phyloP scores from a whole-genome alignment of 345 rosid species.

The Pugionium dolabratum region DNA sequence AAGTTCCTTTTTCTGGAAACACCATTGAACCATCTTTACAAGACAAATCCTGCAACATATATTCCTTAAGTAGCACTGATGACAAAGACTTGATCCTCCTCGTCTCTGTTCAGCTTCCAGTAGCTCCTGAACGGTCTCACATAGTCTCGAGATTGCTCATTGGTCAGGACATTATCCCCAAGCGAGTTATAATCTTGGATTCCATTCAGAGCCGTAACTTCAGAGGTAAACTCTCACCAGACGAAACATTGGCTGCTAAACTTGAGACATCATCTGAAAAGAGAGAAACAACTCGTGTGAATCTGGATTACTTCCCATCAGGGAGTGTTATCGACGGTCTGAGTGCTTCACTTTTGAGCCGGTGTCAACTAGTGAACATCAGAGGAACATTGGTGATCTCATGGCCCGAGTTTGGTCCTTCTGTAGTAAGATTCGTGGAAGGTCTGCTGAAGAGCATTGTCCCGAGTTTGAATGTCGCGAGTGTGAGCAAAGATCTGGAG shows the following conservation, averaged over 20 bases:
- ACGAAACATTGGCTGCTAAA: slow-evolving; percentile 69
- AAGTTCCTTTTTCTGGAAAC: slow-evolving; percentile 67
- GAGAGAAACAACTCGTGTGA: slow-evolving; percentile 42
- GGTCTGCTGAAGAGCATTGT: slow-evolving; percentile 51
- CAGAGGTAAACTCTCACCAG: slow-evolving; percentile 73
- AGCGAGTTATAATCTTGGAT: slow-evolving; percentile 64
- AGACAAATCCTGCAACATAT: slow-evolving; percentile 83
- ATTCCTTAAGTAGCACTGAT: slow-evolving; percentile 44
- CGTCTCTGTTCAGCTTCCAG: slow-evolving; percentile 61
- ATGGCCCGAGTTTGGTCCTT: slow-evolving; percentile 73
- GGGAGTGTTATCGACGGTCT: slow-evolving; percentile 86
- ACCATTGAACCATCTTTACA: slow-evolving; percentile 59
- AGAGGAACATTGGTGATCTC: slow-evolving; percentile 69
- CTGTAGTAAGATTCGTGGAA: slow-evolving; percentile 51
- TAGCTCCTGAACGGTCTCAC: slow-evolving; percentile 70
- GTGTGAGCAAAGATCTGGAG: slow-evolving; percentile 31
- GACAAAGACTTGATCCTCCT: slow-evolving; percentile 47
- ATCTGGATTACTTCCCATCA: slow-evolving; percentile 77
- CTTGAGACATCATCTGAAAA: slow-evolving; percentile 74
- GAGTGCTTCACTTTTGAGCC: slow-evolving; percentile 74
- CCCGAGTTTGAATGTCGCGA: slow-evolving; percentile 40
- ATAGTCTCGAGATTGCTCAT: slow-evolving; percentile 67
- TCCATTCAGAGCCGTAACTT: slow-evolving; percentile 79
- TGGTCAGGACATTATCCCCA: slow-evolving; percentile 64
- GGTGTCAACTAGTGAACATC: slow-evolving; percentile 67